Evolutionary conservation across 768 basidiomycete genomes (phyloP).

Genomic region (Russula foetens): DNA sequence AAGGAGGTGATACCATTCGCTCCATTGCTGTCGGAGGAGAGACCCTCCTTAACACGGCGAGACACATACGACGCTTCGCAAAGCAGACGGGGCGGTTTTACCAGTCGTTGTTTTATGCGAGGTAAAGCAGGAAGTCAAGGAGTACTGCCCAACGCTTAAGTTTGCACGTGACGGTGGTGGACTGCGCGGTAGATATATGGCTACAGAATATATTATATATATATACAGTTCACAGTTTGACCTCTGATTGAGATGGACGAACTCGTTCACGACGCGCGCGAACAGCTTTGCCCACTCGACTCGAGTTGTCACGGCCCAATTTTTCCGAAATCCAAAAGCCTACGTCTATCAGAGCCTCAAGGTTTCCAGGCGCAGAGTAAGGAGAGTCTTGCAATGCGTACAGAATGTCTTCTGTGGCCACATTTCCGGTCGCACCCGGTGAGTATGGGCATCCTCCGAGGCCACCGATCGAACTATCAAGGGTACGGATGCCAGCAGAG

Average conservation of each 20-base stretch:
- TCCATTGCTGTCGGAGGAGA: no score
- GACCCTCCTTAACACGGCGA: no score
- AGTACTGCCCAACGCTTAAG: no score
- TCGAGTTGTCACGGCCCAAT: conserved; percentile 59
- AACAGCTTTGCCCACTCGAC: conserved; percentile 69
- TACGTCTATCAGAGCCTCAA: conserved; percentile 62
- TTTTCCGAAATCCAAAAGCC: conserved; percentile 77
- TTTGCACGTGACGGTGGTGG: no score
- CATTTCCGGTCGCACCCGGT: conserved; percentile 92
- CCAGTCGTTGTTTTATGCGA: no score
- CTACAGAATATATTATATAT: no score
- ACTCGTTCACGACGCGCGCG: conserved; percentile 42
- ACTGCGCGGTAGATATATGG: no score
- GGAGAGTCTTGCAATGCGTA: conserved; percentile 65
- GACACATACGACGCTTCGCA: no score
- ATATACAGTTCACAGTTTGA: neutral
- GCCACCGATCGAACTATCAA: conserved; percentile 81
- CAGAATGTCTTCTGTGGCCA: conserved; percentile 87
- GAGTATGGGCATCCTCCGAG: conserved; percentile 96
- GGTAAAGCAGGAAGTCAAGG: no score
- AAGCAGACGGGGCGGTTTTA: no score
- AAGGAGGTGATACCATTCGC: no score
- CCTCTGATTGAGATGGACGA: conserved; percentile 8
- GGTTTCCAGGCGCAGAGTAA: conserved; percentile 51
- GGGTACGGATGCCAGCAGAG: conserved; percentile 64